Evolutionary conservation across 345 rosid species (phyloP), one percentile per base, ranked within the genome.

Genomic region (Barbarea vulgaris): DNA sequence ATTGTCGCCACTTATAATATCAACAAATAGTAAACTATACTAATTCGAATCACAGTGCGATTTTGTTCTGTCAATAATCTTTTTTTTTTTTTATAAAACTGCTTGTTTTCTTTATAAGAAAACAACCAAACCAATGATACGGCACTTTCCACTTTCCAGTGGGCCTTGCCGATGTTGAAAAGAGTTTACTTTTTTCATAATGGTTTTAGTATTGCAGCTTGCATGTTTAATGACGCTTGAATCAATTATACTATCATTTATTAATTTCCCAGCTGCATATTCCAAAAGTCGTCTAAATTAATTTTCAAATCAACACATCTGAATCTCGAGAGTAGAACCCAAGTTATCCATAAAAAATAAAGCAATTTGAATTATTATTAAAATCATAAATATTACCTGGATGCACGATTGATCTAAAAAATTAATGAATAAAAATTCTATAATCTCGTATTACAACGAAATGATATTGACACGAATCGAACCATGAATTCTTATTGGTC

Each of bases 251-350:
- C 18, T 30, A 56, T 0, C 39, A 73, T 53, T 65, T n/a, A n/a
- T n/a, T n/a, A n/a, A 46, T 44, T 46, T 15, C 33, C 44, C 44
- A 68, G 10, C 30, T 46, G 66, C 70, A 76, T 68, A 69, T 77
- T 70, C 76, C 80, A 77, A 77, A 76, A 77, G 80, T 77, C 80
- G 80, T 70, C 75, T 69, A 77, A 24, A 77, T 63, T 70, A 63
- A 9, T 70, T 30, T 69, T 69, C 28, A 54, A 54, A 70, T 18
- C 75, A 31, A 60, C 37, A n/a, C 64, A 53, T 69, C 59, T 46
- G 70, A 69, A 61, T 76, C 70, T 68, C 17, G 6, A 67, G 18
- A 27, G 47, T 30, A 21, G 8, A 30, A 28, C 41, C 22, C 41
- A 76, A 62, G 51, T 54, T 31, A 63, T 53, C 75, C 58, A 36